phyloP scores from a whole-genome alignment of 495 filamentous ascomycete genomes.

The Trichoderma reesei region DNA sequence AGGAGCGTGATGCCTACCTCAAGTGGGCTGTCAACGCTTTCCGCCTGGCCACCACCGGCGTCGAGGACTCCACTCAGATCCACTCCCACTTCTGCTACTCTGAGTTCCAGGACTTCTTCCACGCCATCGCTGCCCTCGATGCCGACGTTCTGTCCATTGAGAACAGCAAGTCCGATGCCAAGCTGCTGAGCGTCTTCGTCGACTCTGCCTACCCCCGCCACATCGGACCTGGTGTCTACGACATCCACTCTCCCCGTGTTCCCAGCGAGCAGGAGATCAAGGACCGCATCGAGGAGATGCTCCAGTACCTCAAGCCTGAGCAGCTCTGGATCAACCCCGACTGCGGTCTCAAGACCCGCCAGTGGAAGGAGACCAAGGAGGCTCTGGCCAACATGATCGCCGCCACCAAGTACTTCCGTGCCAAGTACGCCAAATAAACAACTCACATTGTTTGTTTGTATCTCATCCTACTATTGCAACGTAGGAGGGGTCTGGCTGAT shows the following conservation, averaged over 20 bases:
- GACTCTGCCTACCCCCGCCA: constrained; percentile 93
- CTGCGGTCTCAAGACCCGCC: constrained; percentile 95
- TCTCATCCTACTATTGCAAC: constrained; percentile 46
- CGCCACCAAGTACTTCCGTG: constrained; percentile 91
- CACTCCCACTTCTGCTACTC: constrained; percentile 99
- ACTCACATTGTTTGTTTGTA: background rate
- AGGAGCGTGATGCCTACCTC: constrained; percentile 90
- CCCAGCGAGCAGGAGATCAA: constrained; percentile 94
- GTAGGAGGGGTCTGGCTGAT: constrained; percentile 77
- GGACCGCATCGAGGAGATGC: constrained; percentile 94
- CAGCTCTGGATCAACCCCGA: constrained; percentile 99
- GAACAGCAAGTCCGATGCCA: constrained; percentile 99
- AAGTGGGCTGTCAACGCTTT: constrained; percentile 95
- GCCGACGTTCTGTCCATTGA: constrained; percentile 97
- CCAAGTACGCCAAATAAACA: constrained; percentile 58
- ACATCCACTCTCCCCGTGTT: constrained; percentile 98
- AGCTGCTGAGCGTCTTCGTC: constrained; percentile 96
- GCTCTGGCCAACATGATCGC: constrained; percentile 88
- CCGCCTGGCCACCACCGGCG: constrained; percentile 84
- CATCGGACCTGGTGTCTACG: constrained; percentile 97
- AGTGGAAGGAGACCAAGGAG: constrained; percentile 93
- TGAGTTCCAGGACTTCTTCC: constrained; percentile 99
- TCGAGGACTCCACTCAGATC: constrained; percentile 90
- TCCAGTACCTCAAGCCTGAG: constrained; percentile 82
- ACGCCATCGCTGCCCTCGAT: constrained; percentile 95